Percentiles rank a stretch among this genome's conserved stretches.
phyloP scores from a whole-genome alignment of 106 monocot genomes.

The Chionographis japonica region DNA sequence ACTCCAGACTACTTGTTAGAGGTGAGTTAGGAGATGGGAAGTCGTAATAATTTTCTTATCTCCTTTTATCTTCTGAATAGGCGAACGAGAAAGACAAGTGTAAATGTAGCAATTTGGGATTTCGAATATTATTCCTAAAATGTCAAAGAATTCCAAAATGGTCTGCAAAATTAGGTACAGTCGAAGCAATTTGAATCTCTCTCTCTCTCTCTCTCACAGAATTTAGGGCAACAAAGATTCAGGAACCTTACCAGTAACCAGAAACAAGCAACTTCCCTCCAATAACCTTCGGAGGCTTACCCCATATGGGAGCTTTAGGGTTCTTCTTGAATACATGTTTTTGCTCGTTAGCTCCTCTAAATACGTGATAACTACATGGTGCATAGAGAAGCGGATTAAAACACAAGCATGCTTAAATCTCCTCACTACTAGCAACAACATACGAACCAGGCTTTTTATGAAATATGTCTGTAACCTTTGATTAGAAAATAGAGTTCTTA shows the following conservation, averaged over 20 bases:
- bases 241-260: slow-evolving; percentile 79
- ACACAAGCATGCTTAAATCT: neutral
- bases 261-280: slow-evolving; percentile 94
- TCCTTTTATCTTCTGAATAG: too few relatives aligned
- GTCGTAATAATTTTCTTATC: too few relatives aligned
- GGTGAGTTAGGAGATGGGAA: too few relatives aligned
- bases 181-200: neutral
- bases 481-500: slow-evolving; percentile 1
- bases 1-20: too few relatives aligned
- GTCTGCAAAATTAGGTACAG: too few relatives aligned
- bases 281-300: slow-evolving; percentile 83
- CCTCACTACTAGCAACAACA: neutral
- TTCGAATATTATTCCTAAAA: too few relatives aligned
- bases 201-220: neutral
- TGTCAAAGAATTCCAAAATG: too few relatives aligned
- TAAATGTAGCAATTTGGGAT: too few relatives aligned
- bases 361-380: slow-evolving; percentile 73
- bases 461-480: neutral
- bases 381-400: neutral
- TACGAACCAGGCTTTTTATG: neutral
- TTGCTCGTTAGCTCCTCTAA: slow-evolving; percentile 95
- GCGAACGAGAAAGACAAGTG: too few relatives aligned
- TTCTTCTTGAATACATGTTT: slow-evolving; percentile 95
- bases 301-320: slow-evolving; percentile 82
- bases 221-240: neutral